phyloP scores from a whole-genome alignment of 768 basidiomycete species.

The Boletales sp. region DNA sequence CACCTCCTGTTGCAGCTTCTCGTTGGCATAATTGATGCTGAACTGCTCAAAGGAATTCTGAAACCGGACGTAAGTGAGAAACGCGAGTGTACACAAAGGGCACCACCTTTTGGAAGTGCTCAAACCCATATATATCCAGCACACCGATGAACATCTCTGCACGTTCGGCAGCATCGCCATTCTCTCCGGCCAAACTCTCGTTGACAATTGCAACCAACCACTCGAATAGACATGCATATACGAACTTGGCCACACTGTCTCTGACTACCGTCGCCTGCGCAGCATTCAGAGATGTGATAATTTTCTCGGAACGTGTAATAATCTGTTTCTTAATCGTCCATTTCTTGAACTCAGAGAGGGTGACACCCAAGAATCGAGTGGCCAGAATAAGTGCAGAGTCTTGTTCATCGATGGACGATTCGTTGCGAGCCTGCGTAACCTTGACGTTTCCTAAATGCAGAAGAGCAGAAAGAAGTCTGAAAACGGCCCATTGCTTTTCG shows the following conservation, averaged over 20 bases:
- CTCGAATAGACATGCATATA: constrained; percentile 98
- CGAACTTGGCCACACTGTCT: constrained; percentile 97
- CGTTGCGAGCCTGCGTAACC: constrained; percentile 74
- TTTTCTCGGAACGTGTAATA: constrained; percentile 91
- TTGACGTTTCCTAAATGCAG: constrained; percentile 98
- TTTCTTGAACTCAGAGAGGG: constrained; percentile 91
- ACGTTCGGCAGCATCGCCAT: constrained; percentile 81
- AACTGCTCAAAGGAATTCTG: constrained; percentile 96
- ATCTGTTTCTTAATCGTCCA: constrained; percentile 99
- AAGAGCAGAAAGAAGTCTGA: constrained; percentile 87
- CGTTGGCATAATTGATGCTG: constrained; percentile 99
- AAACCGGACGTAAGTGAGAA: constrained; percentile 4
- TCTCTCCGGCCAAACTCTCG: constrained; percentile 94
- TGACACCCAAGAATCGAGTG: constrained; percentile 87
- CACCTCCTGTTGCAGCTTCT: constrained; percentile 96
- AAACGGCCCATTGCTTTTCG: constrained; percentile 98
- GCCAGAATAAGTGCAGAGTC: constrained; percentile 79
- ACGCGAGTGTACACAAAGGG: not conserved
- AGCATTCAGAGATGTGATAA: constrained; percentile 80
- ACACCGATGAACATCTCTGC: constrained; percentile 99
- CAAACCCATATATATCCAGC: constrained; percentile 95
- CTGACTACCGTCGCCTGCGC: constrained; percentile 91
- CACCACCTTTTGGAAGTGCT: constrained; percentile 90
- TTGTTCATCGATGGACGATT: constrained; percentile 79
- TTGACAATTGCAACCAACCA: constrained; percentile 98